A percentile compares a stretch with the other conserved stretches of the same genome.
Conservation (phyloP, 495 filamentous ascomycete genomes). For the Lentithecium fluviatile region DNA sequence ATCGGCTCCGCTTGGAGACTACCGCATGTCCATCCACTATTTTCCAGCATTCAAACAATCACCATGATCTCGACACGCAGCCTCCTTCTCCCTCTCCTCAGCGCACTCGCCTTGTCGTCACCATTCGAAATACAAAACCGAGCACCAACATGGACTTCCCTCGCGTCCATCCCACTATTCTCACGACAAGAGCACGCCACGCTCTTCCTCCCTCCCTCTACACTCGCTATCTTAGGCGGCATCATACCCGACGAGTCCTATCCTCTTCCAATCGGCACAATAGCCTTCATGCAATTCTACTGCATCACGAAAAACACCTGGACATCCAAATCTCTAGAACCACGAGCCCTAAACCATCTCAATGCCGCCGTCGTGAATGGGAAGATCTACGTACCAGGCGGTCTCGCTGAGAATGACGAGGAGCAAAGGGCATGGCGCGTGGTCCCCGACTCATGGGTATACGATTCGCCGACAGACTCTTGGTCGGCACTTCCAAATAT, state of each 20-base stretch:
- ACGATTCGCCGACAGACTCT: slow-evolving; percentile 24
- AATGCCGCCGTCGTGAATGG: slow-evolving; percentile 41
- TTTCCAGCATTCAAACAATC: too few species aligned
- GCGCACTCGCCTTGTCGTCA: too few species aligned
- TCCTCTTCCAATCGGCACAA: too few species aligned
- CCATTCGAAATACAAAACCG: too few species aligned
- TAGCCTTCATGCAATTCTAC: slow-evolving; percentile 38
- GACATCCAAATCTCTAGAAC: slow-evolving; percentile 37
- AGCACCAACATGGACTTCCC: slow-evolving; percentile 14
- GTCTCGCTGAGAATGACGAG: slow-evolving; percentile 24
- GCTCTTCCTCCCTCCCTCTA: slow-evolving; percentile 28
- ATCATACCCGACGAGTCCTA: slow-evolving; percentile 12
- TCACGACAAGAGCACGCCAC: slow-evolving; percentile 38
- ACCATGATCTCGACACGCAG: too few species aligned
- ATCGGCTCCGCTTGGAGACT: too few species aligned
- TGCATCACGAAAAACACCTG: slow-evolving; percentile 36
- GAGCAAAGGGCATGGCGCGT: slow-evolving; percentile 25
- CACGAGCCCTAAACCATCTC: slow-evolving; percentile 40
- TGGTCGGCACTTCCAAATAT: slow-evolving; percentile 35
- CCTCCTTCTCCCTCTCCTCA: too few species aligned
- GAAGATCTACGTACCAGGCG: slow-evolving; percentile 47
- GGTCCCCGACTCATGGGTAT: neutral
- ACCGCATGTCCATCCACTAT: too few species aligned
- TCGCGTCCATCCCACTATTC: slow-evolving; percentile 18
- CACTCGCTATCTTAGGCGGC: slow-evolving; percentile 38